These are phyloP conservation scores for Prillingera fragicola DNA, from an alignment of 1,284 basidiomycete species.

Conservation along the genomic window DNA sequence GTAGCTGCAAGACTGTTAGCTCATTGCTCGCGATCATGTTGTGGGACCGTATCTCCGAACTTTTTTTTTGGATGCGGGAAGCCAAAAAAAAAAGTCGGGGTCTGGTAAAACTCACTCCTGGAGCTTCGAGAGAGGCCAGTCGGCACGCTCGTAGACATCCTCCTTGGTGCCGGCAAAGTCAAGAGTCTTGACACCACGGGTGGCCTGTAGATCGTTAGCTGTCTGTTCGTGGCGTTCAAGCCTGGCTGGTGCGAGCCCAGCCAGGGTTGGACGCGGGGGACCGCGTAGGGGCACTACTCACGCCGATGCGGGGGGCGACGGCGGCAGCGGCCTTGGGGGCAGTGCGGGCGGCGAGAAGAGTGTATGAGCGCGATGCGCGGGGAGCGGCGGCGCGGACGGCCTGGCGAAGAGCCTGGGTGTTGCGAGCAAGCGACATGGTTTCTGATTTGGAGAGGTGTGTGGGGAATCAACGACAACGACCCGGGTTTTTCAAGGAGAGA, in stretches of 20 bases:
- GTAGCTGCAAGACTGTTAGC: conserved; percentile 59
- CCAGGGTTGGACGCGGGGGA: neutral
- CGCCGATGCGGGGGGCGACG: conserved; percentile 43
- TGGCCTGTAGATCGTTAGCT: conserved; percentile 27
- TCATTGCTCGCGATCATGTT: no score
- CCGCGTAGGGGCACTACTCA: conserved; percentile 17
- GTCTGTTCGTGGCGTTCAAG: neutral
- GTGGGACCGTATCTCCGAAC: no score
- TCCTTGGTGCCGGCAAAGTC: conserved; percentile 97
- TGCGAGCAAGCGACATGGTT: conserved; percentile 44
- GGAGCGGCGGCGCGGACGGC: conserved; percentile 48
- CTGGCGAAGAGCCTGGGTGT: conserved; percentile 47
- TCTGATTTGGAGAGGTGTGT: conserved; percentile 1
- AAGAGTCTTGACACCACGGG: conserved; percentile 89
- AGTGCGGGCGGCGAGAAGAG: conserved; percentile 58
- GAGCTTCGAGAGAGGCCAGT: conserved; percentile 97
- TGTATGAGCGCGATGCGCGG: conserved; percentile 58
- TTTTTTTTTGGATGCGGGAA: neutral
- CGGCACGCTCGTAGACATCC: conserved; percentile 91
- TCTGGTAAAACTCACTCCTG: conserved; percentile 74
- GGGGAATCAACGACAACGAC: neutral
- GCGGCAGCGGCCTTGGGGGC: conserved; percentile 43
- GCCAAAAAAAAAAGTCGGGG: neutral
- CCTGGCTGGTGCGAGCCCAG: neutral
- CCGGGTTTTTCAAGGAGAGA: neutral